Percentiles rank a stretch among this genome's conserved stretches.
These are phyloP conservation scores for Arthroderma sp. DNA, from an alignment of 2,329 filamentous ascomycete species.

Conservation along the genomic window DNA sequence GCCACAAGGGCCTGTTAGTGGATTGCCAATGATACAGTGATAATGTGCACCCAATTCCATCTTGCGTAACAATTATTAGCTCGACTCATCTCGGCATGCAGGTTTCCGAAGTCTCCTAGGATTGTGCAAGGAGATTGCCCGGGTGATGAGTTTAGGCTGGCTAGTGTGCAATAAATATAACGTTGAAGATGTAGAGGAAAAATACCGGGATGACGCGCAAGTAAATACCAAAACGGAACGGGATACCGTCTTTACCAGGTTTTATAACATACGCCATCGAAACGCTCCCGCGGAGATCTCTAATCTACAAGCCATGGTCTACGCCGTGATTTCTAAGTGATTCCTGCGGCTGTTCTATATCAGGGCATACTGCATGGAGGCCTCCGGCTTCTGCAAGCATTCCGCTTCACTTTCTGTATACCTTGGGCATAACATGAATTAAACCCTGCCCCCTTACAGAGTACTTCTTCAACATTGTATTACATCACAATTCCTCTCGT, in stretches of 20 bases:
- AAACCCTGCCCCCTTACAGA: too few relatives aligned
- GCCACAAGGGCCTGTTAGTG: not conserved
- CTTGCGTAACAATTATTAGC: not conserved
- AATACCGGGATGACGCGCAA: not conserved
- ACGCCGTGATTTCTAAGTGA: not conserved
- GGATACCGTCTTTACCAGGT: not conserved
- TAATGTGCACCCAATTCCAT: not conserved
- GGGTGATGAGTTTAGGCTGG: not conserved
- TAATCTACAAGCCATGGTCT: too few relatives aligned
- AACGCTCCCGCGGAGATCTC: too few relatives aligned
- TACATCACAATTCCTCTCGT: not conserved
- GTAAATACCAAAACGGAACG: not conserved
- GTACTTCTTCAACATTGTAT: too few relatives aligned
- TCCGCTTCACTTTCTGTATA: not conserved
- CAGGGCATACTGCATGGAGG: too few relatives aligned
- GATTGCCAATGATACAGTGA: not conserved
- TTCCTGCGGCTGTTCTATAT: not conserved
- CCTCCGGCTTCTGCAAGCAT: too few relatives aligned
- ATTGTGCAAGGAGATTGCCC: not conserved
- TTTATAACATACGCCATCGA: not conserved
- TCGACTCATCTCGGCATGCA: not conserved
- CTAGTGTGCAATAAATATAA: too few relatives aligned
- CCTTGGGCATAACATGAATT: not conserved
- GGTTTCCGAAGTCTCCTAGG: not conserved
- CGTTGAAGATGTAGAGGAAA: not conserved